These are phyloP conservation scores for Solanum virginianum DNA, from an alignment of 257 asterid genomes.

Conservation along the genomic window DNA sequence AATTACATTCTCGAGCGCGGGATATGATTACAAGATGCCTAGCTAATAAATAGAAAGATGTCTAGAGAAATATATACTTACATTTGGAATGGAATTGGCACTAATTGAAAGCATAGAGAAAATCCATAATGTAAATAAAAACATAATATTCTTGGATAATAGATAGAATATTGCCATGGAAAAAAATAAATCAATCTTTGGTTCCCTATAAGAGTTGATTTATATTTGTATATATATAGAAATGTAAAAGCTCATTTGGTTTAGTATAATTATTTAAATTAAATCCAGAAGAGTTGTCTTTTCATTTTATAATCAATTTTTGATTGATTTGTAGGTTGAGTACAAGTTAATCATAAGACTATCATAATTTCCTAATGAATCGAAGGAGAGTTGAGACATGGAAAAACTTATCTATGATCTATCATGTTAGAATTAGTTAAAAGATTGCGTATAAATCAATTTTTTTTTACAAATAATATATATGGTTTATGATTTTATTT, in stretches of 20 bases:
- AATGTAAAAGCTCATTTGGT: background rate
- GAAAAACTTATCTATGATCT: too few relatives aligned
- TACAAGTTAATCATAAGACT: background rate
- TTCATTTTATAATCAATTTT: background rate
- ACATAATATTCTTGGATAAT: background rate
- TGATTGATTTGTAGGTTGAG: background rate
- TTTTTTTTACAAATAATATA: background rate
- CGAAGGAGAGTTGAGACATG: too few relatives aligned
- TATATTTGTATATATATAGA: background rate
- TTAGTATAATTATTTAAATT: background rate
- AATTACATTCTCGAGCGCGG: background rate
- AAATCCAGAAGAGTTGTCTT: background rate
- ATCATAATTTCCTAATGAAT: too few relatives aligned
- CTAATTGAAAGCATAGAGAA: background rate
- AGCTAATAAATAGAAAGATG: background rate
- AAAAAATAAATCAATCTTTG: background rate
- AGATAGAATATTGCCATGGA: background rate
- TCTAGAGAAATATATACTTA: background rate
- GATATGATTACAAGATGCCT: background rate
- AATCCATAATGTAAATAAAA: background rate
- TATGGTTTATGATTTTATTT: background rate
- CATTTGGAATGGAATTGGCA: background rate
- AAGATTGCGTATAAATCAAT: background rate
- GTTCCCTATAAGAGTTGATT: background rate
- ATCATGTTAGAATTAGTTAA: background rate